Base-by-base conservation (phyloP, 1,139 yeast species). In the Taphrina sp. region DNA sequence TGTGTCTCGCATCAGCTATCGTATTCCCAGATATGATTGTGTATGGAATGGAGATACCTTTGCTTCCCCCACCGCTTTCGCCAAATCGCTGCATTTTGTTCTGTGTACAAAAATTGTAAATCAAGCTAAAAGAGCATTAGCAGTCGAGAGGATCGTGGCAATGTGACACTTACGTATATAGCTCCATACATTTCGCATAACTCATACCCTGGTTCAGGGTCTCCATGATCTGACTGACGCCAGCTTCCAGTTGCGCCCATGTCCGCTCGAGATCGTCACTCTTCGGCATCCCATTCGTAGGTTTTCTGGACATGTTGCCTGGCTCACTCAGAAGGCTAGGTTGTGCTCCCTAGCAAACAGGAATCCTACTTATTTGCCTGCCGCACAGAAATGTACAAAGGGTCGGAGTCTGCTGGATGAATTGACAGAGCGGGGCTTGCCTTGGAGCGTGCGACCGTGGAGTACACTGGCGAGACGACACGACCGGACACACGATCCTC, bases 61-160 rank as follows among this genome's bases (percentile, higher is more conserved):
- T 58, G 68, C 49, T 69, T 61, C 59, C 66, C 67, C 61, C 72
- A 66, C 62, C 71, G 71, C 57, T 62, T 61, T 57, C 62, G 8
- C 66, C 66, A 36, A 58, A 62, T 14, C 71, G 58, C 85, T 76
- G 29, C 92, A 82, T 63, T 85, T 85, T 63, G 87, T 83, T 52
- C 87, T 92, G 60, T n/a, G 60, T 56, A 73, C 98, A 92, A 69
- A 87, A 92, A 72, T 90, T 90, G 74, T 90, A 94, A 62, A 92
- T 85, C 2, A 95, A 95, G 0, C 54, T 49, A 37, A 95, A 86
- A 68, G 83, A 84, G 58, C 70, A 64, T 42, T 65, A 67, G 26
- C 78, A 75, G 64, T 75, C 73, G 17, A 14, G n/a, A 22, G 56
- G 29, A 26, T 38, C 34, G 7, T 8, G 12, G 29, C 24, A 12